Evolutionary conservation across 768 basidiomycete species (phyloP).

Genomic region (Calocera cornea): DNA sequence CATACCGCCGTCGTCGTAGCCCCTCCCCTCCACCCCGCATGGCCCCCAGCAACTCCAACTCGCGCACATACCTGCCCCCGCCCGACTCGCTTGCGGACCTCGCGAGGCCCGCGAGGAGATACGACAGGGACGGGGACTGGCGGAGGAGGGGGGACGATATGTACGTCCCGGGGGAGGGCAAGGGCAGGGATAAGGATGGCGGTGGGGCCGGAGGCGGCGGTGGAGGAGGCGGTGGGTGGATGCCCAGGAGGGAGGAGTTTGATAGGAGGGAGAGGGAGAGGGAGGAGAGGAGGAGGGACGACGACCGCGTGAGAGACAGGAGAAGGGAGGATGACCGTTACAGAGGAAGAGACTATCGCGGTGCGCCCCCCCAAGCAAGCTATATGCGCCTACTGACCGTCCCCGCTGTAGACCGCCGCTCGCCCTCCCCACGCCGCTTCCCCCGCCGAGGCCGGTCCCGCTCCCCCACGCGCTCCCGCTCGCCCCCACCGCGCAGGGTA

Average conservation of each 20-base stretch:
- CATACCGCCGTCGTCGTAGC: neutral
- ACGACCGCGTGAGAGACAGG: neutral
- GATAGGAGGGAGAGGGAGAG: neutral
- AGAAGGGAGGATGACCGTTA: neutral
- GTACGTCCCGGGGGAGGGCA: no score
- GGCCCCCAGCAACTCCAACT: neutral
- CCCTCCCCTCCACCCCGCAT: neutral
- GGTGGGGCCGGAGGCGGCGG: neutral
- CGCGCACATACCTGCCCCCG: neutral
- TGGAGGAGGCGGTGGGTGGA: neutral
- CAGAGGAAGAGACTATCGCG: neutral
- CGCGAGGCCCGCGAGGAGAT: neutral
- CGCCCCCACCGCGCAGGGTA: neutral
- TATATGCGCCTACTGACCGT: neutral
- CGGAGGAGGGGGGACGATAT: no score
- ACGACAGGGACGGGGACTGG: neutral
- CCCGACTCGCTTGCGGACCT: neutral
- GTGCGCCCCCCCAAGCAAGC: neutral
- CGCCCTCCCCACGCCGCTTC: neutral
- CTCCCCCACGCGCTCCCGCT: neutral
- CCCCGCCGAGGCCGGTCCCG: neutral
- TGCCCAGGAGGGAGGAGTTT: neutral
- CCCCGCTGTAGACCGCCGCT: neutral
- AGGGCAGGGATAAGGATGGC: no score
- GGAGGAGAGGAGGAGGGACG: neutral